Conservation (phyloP, 129 eudicot species). For the Solidago caesia region DNA sequence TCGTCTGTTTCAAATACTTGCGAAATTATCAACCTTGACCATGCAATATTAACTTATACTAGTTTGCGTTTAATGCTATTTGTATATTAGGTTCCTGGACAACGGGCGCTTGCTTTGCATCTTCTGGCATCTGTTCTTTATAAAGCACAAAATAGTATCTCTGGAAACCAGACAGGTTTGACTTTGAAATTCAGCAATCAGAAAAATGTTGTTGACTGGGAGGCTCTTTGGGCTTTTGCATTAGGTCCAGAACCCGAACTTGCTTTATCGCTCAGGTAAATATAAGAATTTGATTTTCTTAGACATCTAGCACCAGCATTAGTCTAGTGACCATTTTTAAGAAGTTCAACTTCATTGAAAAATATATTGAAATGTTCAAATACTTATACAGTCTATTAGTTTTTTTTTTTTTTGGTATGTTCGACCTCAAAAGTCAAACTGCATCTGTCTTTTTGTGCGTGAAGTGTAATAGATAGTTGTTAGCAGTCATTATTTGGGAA, state of each 20-base stretch:
- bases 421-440: conserved; percentile 3
- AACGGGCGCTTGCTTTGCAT: conserved; percentile 83
- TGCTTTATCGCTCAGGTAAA: conserved; percentile 75
- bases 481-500: conserved; percentile 5
- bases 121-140: conserved; percentile 78
- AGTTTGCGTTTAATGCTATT: conserved; percentile 19
- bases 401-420: not conserved
- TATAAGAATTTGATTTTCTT: not conserved
- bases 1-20: too few species aligned
- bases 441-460: not conserved
- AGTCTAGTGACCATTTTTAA: not conserved
- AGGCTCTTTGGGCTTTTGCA: conserved; percentile 93
- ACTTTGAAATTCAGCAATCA: conserved; percentile 34
- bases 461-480: not conserved
- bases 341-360: not conserved
- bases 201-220: conserved; percentile 67
- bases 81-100: conserved; percentile 79
- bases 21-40: too few species aligned
- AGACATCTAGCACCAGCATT: not conserved
- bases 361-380: too few species aligned
- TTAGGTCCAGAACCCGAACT: conserved; percentile 99
- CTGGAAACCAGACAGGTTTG: conserved; percentile 38
- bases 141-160: conserved; percentile 55
- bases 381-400: too few species aligned
- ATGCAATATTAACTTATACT: conserved; percentile 11